A percentile compares a stretch with the other conserved stretches of the same genome.
Conservation (phyloP, 129 eudicot species). For the Oenanthe sinensis region DNA sequence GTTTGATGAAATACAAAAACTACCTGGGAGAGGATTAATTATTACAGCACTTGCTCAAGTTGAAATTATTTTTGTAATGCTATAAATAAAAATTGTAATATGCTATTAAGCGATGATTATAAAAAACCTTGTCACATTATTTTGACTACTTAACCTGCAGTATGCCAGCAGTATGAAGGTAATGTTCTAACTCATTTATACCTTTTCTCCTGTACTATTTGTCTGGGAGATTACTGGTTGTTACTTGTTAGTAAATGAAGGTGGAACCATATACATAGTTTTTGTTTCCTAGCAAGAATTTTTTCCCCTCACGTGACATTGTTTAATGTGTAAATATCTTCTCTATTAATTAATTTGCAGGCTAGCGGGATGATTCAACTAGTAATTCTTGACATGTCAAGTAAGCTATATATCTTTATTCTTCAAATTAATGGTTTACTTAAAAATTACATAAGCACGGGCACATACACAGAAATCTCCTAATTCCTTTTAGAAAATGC, state of each 20-base stretch:
- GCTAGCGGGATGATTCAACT: constrained; percentile 13
- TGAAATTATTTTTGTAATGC: not conserved
- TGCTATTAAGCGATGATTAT: not conserved
- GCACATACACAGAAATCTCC: not conserved
- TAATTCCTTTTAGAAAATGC: constrained; percentile 3
- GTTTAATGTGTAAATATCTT: too few species aligned
- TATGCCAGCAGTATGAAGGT: not conserved
- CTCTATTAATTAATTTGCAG: too few species aligned
- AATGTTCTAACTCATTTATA: not conserved
- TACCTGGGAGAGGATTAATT: constrained; percentile 58
- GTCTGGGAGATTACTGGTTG: not conserved
- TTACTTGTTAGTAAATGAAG: too few species aligned
- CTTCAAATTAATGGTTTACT: not conserved
- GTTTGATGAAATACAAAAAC: constrained; percentile 43
- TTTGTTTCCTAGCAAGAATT: too few species aligned
- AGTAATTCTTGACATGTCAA: constrained; percentile 51
- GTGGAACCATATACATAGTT: too few species aligned
- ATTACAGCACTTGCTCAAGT: constrained; percentile 26
- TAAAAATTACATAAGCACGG: too few species aligned
- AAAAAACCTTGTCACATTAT: not conserved
- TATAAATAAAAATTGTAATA: not conserved
- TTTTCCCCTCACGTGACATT: too few species aligned
- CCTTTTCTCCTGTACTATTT: not conserved
- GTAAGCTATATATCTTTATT: constrained; percentile 22
- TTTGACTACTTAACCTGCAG: not conserved